These are phyloP conservation scores for Basipetospora sp. DNA, from an alignment of 2,329 filamentous ascomycete species.

Conservation along the genomic window DNA sequence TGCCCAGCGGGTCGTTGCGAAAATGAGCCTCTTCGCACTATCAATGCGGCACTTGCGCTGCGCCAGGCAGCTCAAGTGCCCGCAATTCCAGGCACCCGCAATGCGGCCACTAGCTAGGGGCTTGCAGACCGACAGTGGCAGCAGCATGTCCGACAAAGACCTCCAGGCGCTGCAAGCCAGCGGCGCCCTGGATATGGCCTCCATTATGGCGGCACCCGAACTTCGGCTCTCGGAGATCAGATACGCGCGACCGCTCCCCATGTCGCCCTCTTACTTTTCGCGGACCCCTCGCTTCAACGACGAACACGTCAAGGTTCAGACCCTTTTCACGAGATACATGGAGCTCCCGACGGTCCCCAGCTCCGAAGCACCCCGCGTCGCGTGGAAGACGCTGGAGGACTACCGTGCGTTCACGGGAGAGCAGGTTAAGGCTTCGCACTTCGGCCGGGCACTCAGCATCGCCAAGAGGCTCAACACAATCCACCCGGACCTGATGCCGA, in stretches of 20 bases:
- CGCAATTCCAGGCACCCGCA: background rate
- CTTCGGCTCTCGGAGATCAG: constrained; percentile 10
- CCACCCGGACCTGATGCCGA: constrained; percentile 59
- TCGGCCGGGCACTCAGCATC: constrained; percentile 59
- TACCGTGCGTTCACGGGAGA: constrained; percentile 62
- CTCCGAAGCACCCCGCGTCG: constrained; percentile 53
- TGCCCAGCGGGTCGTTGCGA: constrained; percentile 1
- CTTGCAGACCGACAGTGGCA: constrained; percentile 1
- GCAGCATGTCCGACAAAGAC: background rate
- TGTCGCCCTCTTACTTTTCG: constrained; percentile 89
- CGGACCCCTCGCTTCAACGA: constrained; percentile 76
- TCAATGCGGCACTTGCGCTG: constrained; percentile 20
- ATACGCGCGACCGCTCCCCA: constrained; percentile 62
- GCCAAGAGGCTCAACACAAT: constrained; percentile 75
- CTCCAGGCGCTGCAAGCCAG: background rate
- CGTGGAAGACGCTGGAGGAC: constrained; percentile 67
- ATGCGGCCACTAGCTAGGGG: constrained; percentile 3
- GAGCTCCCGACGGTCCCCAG: constrained; percentile 54
- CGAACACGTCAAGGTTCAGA: constrained; percentile 58
- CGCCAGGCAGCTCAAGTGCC: constrained; percentile 14
- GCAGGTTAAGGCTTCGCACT: constrained; percentile 60
- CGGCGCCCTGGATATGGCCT: constrained; percentile 5
- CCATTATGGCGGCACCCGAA: constrained; percentile 9
- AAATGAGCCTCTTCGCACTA: constrained; percentile 9
- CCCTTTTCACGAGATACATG: constrained; percentile 56